A percentile compares a stretch with the other conserved stretches of the same genome.
These are phyloP conservation scores for Phalaenopsis aphrodite DNA, from an alignment of 106 monocot genomes.

Conservation along the genomic window DNA sequence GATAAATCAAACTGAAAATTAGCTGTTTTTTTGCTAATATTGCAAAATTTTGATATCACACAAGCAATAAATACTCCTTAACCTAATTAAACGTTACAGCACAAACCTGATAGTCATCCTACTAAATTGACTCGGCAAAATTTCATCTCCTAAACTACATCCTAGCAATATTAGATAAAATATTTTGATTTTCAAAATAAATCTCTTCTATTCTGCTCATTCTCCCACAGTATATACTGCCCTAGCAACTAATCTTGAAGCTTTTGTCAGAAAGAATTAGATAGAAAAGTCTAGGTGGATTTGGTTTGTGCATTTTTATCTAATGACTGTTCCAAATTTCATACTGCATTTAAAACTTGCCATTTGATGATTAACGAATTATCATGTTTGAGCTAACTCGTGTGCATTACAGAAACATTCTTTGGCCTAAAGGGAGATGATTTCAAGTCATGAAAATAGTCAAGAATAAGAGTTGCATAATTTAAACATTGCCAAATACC, in stretches of 20 bases:
- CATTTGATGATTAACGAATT: too few relatives aligned
- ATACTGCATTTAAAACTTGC: not conserved
- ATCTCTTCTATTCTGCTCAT: too few relatives aligned
- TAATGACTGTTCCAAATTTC: not conserved
- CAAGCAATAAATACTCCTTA: too few relatives aligned
- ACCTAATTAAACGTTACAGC: too few relatives aligned
- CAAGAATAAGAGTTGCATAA: not conserved
- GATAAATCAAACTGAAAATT: too few relatives aligned
- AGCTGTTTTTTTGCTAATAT: too few relatives aligned
- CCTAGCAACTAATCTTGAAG: not conserved
- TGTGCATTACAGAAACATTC: not conserved
- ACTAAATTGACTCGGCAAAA: too few relatives aligned
- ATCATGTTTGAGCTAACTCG: not conserved
- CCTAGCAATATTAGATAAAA: too few relatives aligned
- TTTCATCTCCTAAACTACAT: too few relatives aligned
- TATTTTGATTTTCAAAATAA: too few relatives aligned
- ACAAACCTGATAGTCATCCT: too few relatives aligned
- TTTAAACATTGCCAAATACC: not conserved
- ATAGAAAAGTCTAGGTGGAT: not conserved
- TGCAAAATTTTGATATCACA: too few relatives aligned
- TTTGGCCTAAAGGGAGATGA: not conserved
- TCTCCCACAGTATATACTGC: not conserved
- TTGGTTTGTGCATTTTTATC: not conserved
- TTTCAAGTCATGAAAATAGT: not conserved
- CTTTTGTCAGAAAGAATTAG: not conserved